These are phyloP conservation scores for Pyrenula massariospora DNA, from an alignment of 495 filamentous ascomycete species.

Conservation along the genomic window DNA sequence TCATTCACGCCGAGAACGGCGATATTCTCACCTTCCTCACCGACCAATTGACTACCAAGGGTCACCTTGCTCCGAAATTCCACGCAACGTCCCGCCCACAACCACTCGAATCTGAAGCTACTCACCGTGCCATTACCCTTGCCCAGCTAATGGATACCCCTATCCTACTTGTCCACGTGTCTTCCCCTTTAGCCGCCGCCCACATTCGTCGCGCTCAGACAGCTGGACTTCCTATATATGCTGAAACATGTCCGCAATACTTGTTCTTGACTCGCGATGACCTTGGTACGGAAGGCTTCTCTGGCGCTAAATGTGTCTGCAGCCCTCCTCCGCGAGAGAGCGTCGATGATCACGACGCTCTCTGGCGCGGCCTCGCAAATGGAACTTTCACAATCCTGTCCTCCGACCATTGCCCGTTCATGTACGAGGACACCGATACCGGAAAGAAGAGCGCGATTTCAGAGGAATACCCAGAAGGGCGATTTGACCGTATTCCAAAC, in stretches of 20 bases:
- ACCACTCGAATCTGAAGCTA: conserved; percentile 45
- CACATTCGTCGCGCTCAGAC: conserved; percentile 46
- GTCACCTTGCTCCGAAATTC: conserved; percentile 37
- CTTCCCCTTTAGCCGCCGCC: conserved; percentile 33
- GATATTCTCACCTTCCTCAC: conserved; percentile 41
- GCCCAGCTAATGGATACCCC: conserved; percentile 42
- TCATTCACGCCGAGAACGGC: conserved; percentile 53
- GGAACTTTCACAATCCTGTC: conserved; percentile 34
- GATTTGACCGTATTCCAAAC: conserved; percentile 45
- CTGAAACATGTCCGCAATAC: conserved; percentile 57
- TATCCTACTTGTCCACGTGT: conserved; percentile 48
- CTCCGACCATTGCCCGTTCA: conserved; percentile 40
- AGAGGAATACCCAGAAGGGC: conserved; percentile 28
- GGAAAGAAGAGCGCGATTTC: conserved; percentile 35
- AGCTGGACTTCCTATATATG: conserved; percentile 41
- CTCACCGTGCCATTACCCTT: conserved; percentile 44
- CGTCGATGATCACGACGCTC: conserved; percentile 23
- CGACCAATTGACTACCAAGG: conserved; percentile 27
- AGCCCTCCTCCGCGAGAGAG: conserved; percentile 28
- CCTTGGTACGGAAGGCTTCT: conserved; percentile 36
- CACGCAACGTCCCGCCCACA: conserved; percentile 41
- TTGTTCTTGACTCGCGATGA: conserved; percentile 44
- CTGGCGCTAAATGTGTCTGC: conserved; percentile 41
- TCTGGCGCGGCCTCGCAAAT: conserved; percentile 33
- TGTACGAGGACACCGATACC: conserved; percentile 31